Conservation (phyloP, 2,329 filamentous ascomycete species). For the Calonectria pteridis region DNA sequence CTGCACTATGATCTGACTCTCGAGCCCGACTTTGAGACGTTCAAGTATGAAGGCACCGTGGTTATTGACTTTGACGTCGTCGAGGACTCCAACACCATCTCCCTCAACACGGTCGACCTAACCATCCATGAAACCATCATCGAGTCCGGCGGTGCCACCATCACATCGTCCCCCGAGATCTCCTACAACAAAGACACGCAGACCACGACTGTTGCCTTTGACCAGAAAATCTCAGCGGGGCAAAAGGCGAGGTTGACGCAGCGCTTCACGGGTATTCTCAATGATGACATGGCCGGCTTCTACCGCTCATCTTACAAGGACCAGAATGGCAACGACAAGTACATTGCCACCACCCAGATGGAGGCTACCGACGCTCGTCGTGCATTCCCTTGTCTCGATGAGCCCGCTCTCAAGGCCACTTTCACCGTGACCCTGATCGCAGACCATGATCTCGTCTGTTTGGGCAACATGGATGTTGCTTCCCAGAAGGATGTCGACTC, state of each 20-base stretch:
- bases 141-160: constrained; percentile 60
- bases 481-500: constrained; percentile 81
- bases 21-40: constrained; percentile 90
- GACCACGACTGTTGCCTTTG: constrained; percentile 84
- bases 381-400: constrained; percentile 96
- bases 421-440: constrained; percentile 93
- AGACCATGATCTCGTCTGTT: constrained; percentile 88
- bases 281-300: constrained; percentile 98
- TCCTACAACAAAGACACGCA: constrained; percentile 84
- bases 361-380: constrained; percentile 94
- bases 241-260: constrained; percentile 75
- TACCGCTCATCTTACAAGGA: constrained; percentile 95
- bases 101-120: constrained; percentile 89
- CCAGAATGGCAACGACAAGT: constrained; percentile 80
- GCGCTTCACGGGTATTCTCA: constrained; percentile 80
- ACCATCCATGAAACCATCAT: constrained; percentile 77
- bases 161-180: constrained; percentile 60
- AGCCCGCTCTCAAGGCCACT: constrained; percentile 91
- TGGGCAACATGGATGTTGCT: constrained; percentile 97
- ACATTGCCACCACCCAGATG: constrained; percentile 94
- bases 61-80: constrained; percentile 88
- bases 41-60: constrained; percentile 88
- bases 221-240: constrained; percentile 78
- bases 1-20: constrained; percentile 91
- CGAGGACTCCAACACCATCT: constrained; percentile 86